A percentile compares a stretch with the other conserved stretches of the same genome.
Evolutionary conservation across 179 eudicot genomes (phyloP).

Genomic region (Beta corolliflora): DNA sequence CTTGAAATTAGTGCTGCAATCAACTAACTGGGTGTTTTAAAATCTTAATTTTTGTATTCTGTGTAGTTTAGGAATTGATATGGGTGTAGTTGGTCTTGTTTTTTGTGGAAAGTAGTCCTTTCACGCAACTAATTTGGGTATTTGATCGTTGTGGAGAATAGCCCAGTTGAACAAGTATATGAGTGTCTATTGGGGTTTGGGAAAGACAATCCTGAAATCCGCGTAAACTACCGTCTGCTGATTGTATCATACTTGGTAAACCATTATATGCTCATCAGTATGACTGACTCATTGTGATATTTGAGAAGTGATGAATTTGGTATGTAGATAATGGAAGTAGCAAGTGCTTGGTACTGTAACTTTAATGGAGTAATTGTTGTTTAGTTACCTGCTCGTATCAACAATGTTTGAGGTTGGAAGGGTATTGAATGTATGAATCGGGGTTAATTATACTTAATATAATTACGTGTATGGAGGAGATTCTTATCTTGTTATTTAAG

Average conservation of each 20-base stretch:
- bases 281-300: neutral
- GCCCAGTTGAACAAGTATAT: no score
- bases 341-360: no score
- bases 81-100: neutral
- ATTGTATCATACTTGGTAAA: neutral
- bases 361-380: no score
- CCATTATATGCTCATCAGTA: neutral
- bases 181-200: neutral
- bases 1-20: neutral
- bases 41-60: no score
- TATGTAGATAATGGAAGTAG: no score
- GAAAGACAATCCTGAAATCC: neutral
- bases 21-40: no score
- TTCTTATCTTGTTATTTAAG: neutral
- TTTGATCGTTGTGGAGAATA: no score
- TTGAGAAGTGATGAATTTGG: no score
- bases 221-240: neutral
- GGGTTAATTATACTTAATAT: no score
- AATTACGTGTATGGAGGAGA: neutral
- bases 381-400: no score
- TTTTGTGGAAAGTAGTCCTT: neutral
- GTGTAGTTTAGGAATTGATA: no score
- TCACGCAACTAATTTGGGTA: neutral
- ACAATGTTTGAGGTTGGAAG: neutral
- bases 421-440: neutral